Evolutionary conservation across 257 asterid species (phyloP).

Genomic region (Solanum tarapatanum): DNA sequence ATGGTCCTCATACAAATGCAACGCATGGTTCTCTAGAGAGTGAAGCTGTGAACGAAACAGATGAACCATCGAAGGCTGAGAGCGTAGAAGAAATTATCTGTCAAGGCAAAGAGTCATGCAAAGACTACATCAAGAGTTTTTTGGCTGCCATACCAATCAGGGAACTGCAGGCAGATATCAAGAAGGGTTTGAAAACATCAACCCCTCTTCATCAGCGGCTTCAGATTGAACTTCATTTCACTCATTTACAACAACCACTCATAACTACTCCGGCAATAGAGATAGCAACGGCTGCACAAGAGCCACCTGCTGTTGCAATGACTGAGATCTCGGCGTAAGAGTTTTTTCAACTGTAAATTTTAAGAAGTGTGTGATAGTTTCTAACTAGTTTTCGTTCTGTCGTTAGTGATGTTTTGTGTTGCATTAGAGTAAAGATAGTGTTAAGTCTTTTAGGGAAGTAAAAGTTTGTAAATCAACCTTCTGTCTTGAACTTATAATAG

Average conservation of each 20-base stretch:
- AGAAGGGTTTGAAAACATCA: constrained; percentile 59
- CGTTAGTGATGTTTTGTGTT: background rate
- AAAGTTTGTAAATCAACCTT: background rate
- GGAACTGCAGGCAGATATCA: constrained; percentile 73
- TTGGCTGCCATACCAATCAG: constrained; percentile 92
- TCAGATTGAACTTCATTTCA: constrained; percentile 88
- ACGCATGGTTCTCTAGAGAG: constrained; percentile 12
- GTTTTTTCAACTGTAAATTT: constrained; percentile 20
- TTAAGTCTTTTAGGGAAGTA: background rate
- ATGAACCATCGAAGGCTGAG: constrained; percentile 31
- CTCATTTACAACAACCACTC: constrained; percentile 18
- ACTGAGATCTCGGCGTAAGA: constrained; percentile 4
- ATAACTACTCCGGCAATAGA: constrained; percentile 3
- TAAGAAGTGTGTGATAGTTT: constrained; percentile 10
- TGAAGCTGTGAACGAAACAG: constrained; percentile 6
- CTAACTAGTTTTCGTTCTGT: constrained; percentile 6
- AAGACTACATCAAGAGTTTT: constrained; percentile 78
- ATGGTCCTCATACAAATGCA: constrained; percentile 10
- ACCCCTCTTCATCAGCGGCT: constrained; percentile 77
- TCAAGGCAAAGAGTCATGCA: constrained; percentile 76
- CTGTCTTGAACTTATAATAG: background rate
- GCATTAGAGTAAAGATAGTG: background rate
- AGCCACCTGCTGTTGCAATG: constrained; percentile 15
- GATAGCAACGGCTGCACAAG: constrained; percentile 1
- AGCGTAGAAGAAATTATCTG: constrained; percentile 40